phyloP scores from a whole-genome alignment of 352 stramenopile species.

The Phytophthora cactorum region DNA sequence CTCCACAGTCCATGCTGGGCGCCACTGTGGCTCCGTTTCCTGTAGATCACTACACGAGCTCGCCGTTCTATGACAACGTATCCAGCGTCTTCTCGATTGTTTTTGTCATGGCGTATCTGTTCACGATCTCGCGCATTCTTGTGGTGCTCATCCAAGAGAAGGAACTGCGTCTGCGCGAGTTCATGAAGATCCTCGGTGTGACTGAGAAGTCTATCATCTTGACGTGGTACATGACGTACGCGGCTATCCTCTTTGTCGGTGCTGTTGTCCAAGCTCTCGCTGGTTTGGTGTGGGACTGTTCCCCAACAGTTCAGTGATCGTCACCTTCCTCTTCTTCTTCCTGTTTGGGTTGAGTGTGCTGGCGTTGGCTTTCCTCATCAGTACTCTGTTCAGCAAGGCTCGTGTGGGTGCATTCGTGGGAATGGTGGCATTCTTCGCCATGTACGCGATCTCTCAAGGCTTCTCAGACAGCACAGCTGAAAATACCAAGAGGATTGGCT shows the following conservation, averaged over 20 bases:
- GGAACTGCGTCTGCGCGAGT: constrained; percentile 59
- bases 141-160: constrained; percentile 88
- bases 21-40: constrained; percentile 46
- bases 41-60: constrained; percentile 47
- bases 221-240: constrained; percentile 87
- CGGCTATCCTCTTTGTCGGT: constrained; percentile 77
- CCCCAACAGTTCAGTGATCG: constrained; percentile 40
- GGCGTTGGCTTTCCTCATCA: constrained; percentile 72
- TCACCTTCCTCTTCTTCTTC: constrained; percentile 79
- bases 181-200: constrained; percentile 77
- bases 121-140: constrained; percentile 78
- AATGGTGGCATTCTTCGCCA: constrained; percentile 89
- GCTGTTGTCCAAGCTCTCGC: constrained; percentile 71
- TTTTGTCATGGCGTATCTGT: constrained; percentile 85
- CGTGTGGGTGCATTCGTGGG: constrained; percentile 69
- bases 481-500: constrained; percentile 44
- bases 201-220: constrained; percentile 58
- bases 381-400: constrained; percentile 79
- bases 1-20: constrained; percentile 48
- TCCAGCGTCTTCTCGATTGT: constrained; percentile 77
- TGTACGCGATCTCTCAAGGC: constrained; percentile 82
- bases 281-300: constrained; percentile 51
- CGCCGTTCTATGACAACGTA: constrained; percentile 69
- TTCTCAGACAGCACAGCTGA: constrained; percentile 55
- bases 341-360: constrained; percentile 70